Conservation (phyloP, 129 eudicot species). For the Centella asiatica region DNA sequence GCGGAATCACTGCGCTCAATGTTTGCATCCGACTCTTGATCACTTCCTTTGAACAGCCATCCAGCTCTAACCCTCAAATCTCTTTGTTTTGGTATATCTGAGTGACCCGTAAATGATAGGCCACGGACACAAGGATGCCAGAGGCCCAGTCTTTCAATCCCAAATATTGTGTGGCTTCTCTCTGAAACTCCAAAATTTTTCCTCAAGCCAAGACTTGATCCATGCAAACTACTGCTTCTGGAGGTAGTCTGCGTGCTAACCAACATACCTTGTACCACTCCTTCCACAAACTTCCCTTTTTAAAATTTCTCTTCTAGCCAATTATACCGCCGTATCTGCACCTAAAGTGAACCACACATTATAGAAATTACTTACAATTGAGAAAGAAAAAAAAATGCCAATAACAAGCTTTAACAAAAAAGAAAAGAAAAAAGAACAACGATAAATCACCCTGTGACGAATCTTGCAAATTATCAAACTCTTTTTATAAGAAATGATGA, state of each 20-base stretch:
- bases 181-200: conserved; percentile 25
- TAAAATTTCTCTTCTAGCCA: neutral
- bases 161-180: conserved; percentile 23
- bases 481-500: neutral
- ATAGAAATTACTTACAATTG: neutral
- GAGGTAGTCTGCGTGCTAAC: conserved; percentile 46
- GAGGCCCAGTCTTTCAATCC: conserved; percentile 31
- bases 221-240: conserved; percentile 36
- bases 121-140: conserved; percentile 24
- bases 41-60: conserved; percentile 74
- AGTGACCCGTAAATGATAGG: conserved; percentile 18
- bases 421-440: neutral
- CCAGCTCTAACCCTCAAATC: conserved; percentile 62
- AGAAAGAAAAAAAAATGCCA: neutral
- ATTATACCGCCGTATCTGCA: neutral
- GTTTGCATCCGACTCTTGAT: conserved; percentile 63
- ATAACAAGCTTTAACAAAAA: neutral
- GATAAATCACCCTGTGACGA: no score
- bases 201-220: conserved; percentile 34
- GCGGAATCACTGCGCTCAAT: conserved; percentile 78
- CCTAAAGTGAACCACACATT: neutral
- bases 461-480: neutral
- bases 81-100: conserved; percentile 19
- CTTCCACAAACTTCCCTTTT: conserved; percentile 1
- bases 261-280: conserved; percentile 33